Evolutionary conservation across 345 rosid species (phyloP).

Genomic region (Moricandia arvensis): DNA sequence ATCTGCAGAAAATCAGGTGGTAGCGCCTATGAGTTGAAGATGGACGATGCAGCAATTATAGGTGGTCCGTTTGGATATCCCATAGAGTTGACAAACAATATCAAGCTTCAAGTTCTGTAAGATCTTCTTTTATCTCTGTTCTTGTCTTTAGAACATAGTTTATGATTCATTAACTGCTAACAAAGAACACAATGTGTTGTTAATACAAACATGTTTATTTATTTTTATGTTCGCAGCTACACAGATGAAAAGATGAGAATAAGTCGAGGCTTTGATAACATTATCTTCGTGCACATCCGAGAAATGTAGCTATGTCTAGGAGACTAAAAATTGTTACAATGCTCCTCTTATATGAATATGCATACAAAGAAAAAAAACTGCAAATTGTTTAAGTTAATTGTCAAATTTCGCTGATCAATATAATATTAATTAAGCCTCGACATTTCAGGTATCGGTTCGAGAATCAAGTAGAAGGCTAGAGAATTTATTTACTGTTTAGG

Average conservation of each 20-base stretch:
- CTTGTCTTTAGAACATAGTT: not conserved
- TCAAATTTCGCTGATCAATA: constrained; percentile 12
- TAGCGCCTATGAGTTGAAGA: constrained; percentile 48
- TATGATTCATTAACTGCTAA: not conserved
- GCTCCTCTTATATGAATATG: not conserved
- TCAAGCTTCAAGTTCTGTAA: constrained; percentile 66
- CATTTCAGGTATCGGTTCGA: too few relatives aligned
- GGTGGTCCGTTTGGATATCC: constrained; percentile 80
- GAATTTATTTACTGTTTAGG: too few relatives aligned
- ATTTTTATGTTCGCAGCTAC: constrained; percentile 48
- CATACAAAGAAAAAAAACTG: constrained; percentile 10
- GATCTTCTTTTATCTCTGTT: constrained; percentile 36
- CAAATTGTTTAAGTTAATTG: constrained; percentile 15
- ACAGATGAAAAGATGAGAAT: constrained; percentile 74
- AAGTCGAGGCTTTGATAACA: constrained; percentile 60
- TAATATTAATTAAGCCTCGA: too few relatives aligned
- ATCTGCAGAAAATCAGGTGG: constrained; percentile 54
- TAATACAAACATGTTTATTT: too few relatives aligned
- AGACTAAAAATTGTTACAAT: not conserved
- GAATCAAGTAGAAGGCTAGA: too few relatives aligned
- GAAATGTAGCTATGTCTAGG: constrained; percentile 15
- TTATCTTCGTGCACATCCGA: constrained; percentile 61
- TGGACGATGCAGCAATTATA: constrained; percentile 88
- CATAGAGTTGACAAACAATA: constrained; percentile 59
- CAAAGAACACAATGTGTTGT: too few relatives aligned